phyloP scores from a whole-genome alignment of 495 filamentous ascomycete species.

The Astrothelium macrocarpum region DNA sequence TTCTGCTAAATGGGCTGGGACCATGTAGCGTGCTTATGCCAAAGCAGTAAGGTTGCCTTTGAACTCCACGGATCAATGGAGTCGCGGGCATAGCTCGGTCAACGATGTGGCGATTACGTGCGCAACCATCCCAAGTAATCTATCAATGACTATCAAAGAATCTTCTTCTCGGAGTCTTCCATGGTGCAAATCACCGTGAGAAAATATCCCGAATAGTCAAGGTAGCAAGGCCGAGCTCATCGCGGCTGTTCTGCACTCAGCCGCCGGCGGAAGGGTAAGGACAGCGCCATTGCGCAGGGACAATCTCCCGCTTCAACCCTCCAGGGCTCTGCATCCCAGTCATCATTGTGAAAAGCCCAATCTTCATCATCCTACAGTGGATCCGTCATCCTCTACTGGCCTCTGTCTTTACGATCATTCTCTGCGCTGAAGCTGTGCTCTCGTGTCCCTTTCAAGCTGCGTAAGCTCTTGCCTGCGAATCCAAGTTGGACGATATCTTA shows the following conservation, averaged over 20 bases:
- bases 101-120: not conserved
- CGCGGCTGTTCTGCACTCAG: slow-evolving; percentile 1
- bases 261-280: not conserved
- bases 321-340: slow-evolving; percentile 4
- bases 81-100: not conserved
- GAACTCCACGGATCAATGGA: slow-evolving; percentile 3
- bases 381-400: not conserved
- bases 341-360: not conserved
- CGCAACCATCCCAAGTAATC: not conserved
- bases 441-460: not conserved
- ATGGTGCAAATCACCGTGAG: not conserved
- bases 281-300: slow-evolving; percentile 6
- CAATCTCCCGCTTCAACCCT: not conserved
- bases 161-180: not conserved
- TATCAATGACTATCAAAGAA: not conserved
- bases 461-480: not conserved
- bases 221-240: not conserved
- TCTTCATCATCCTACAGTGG: not conserved
- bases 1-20: not conserved
- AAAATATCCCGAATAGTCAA: not conserved
- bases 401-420: not conserved
- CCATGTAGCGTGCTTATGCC: not conserved
- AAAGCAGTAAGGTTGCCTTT: not conserved
- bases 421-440: not conserved
- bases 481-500: not conserved